A percentile compares a stretch with the other conserved stretches of the same genome.
Conservation (phyloP, 257 asterid species). For the Perilla frutescens region DNA sequence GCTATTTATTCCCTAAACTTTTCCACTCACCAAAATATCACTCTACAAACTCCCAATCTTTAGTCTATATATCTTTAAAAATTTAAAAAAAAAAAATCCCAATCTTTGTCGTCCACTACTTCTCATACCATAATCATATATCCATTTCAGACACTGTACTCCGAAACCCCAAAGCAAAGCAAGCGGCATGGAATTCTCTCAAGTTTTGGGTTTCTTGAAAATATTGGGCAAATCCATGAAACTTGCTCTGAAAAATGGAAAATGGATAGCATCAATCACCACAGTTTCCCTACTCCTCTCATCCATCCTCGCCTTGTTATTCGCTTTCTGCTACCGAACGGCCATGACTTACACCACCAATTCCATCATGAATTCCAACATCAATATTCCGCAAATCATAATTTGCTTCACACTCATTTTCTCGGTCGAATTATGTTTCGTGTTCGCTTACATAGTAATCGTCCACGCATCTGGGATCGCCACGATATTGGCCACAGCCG, state of each 20-base stretch:
- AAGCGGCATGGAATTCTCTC: conserved; percentile 34
- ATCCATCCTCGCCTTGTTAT: conserved; percentile 32
- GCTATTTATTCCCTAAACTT: too few species aligned
- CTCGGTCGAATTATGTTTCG: conserved; percentile 28
- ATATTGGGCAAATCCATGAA: conserved; percentile 40
- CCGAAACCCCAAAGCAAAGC: neutral
- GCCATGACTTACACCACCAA: neutral
- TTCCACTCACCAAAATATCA: too few species aligned
- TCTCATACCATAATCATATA: too few species aligned
- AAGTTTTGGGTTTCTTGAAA: conserved; percentile 31
- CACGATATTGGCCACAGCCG: conserved; percentile 36
- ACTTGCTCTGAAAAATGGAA: conserved; percentile 36
- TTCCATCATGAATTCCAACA: neutral
- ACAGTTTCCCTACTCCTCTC: conserved; percentile 33
- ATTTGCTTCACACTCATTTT: neutral
- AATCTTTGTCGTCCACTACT: too few species aligned
- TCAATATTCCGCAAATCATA: neutral
- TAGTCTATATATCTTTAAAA: too few species aligned
- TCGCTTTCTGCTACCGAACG: conserved; percentile 16
- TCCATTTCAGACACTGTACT: neutral
- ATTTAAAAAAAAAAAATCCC: too few species aligned
- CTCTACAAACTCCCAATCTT: too few species aligned
- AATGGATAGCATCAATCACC: conserved; percentile 35
- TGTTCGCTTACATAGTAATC: conserved; percentile 17
- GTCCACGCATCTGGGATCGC: conserved; percentile 35